Evolutionary conservation across 139 green algal genomes (phyloP).

Genomic region (Tetraselmis chui): DNA sequence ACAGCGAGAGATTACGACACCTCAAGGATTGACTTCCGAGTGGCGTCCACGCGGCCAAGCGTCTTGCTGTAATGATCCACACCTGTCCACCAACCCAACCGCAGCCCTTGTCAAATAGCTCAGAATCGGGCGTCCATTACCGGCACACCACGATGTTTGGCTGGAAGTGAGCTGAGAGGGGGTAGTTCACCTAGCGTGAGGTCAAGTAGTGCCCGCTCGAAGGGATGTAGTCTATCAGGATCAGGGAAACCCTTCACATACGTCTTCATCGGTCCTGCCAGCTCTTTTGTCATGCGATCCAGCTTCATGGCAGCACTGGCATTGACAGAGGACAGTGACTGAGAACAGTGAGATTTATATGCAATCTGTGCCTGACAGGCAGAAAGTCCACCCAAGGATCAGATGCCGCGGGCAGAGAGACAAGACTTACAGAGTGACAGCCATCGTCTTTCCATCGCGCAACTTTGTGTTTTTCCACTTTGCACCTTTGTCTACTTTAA

Average conservation of each 20-base stretch:
- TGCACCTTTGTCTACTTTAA: not conserved
- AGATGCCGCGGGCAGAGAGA: no score
- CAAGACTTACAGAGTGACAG: not conserved
- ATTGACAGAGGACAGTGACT: not conserved
- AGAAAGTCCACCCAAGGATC: no score
- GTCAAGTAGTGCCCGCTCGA: slow-evolving; percentile 83
- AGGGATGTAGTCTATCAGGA: slow-evolving; percentile 66
- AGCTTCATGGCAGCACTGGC: slow-evolving; percentile 10
- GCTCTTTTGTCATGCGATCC: slow-evolving; percentile 25
- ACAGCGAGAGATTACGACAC: not conserved
- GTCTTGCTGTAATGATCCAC: not conserved
- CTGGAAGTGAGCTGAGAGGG: no score
- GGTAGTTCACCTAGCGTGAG: slow-evolving; percentile 80
- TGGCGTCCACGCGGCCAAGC: slow-evolving; percentile 26
- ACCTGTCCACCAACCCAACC: not conserved
- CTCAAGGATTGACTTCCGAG: slow-evolving; percentile 57
- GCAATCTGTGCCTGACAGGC: no score
- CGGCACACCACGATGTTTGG: no score
- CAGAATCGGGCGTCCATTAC: no score
- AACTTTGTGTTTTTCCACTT: not conserved
- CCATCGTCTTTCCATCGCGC: not conserved
- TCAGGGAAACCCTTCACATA: slow-evolving; percentile 70
- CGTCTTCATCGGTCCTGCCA: slow-evolving; percentile 43
- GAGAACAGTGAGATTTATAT: no score
- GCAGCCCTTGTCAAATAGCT: no score